Evolutionary conservation across 805 yeast species (phyloP), one percentile per base, ranked within the genome.

Genomic region (Yarrowia sp.): DNA sequence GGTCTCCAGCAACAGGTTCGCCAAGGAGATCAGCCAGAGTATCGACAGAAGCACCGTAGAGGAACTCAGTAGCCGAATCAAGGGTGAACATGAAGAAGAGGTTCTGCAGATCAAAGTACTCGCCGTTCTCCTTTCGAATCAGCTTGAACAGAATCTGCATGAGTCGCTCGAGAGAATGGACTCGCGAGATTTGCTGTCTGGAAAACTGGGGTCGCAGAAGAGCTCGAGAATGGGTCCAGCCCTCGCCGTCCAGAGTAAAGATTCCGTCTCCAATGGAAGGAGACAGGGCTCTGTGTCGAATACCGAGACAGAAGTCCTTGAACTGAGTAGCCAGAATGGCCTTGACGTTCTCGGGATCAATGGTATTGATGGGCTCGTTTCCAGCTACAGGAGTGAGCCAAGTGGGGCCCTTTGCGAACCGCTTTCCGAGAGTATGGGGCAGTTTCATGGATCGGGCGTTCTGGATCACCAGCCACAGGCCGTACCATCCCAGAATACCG

Each of bases 191-290:
- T 70, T 77, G 78, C 40, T 74, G 75, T 2, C 76, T 69, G 42
- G 72, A 53, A 69, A 78, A 78, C 69, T 77, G 79, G 3, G 80
- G 80, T 39, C 79, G 72, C 40, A 78, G 71, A 71, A 78, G 66
- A 1, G 76, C 73, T 14, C 80, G 70, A 12, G 79, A 75, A 61
- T 78, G 80, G 50, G 74, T 72, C 81, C 81, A 78, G 19, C 73
- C 75, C 38, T 71, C 72, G n/a, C 79, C 78, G 55, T 74, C 74
- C 40, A 75, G 72, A 2, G 79, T 78, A 71, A 78, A 78, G 61
- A 78, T 78, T 0, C 81, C 80, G 36, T 72, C 70, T 13, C 80
- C 80, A 15, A 78, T 69, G n/a, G 77, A 58, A 10, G 76, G 77
- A 17, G 55, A 66, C 40, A 78, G 70, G n/a, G 71, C 71, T 19